phyloP scores from a whole-genome alignment of 2,329 filamentous ascomycete genomes.

The Monosporascus sp. region DNA sequence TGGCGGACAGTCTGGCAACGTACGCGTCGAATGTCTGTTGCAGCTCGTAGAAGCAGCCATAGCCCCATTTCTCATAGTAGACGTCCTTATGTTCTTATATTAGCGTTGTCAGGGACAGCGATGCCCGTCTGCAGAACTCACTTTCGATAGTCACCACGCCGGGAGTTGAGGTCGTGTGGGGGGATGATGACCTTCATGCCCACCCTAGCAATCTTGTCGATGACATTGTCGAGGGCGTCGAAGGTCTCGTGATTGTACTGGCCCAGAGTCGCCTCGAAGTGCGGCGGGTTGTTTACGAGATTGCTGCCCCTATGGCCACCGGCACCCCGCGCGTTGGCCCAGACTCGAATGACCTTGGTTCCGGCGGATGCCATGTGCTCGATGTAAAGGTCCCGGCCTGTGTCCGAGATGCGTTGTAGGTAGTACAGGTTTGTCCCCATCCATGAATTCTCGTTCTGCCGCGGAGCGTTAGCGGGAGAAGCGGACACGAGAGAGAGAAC shows the following conservation, averaged over 20 bases:
- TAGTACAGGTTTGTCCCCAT: constrained; percentile 26
- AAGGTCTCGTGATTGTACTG: constrained; percentile 21
- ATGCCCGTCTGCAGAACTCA: not conserved
- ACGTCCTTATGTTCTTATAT: too few relatives aligned
- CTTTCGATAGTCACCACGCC: constrained; percentile 14
- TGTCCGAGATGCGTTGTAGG: constrained; percentile 22
- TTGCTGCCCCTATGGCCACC: constrained; percentile 26
- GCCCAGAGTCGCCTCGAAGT: constrained; percentile 21
- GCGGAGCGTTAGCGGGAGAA: not conserved
- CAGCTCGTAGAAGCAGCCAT: too few relatives aligned
- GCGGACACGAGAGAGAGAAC: not conserved
- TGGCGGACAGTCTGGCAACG: constrained; percentile 24
- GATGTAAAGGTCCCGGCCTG: constrained; percentile 23
- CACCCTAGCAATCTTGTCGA: constrained; percentile 21
- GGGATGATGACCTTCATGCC: constrained; percentile 28
- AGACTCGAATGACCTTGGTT: constrained; percentile 25
- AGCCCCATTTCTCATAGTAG: too few relatives aligned
- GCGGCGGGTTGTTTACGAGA: constrained; percentile 9
- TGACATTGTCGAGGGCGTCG: constrained; percentile 23
- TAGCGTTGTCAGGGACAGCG: too few relatives aligned
- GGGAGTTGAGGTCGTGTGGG: constrained; percentile 25
- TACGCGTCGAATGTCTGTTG: constrained; percentile 20
- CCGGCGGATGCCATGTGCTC: constrained; percentile 19
- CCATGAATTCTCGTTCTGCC: constrained; percentile 13
- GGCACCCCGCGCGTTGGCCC: constrained; percentile 20